Conservation (phyloP, 345 rosid genomes). For the Melastoma malabathricum region DNA sequence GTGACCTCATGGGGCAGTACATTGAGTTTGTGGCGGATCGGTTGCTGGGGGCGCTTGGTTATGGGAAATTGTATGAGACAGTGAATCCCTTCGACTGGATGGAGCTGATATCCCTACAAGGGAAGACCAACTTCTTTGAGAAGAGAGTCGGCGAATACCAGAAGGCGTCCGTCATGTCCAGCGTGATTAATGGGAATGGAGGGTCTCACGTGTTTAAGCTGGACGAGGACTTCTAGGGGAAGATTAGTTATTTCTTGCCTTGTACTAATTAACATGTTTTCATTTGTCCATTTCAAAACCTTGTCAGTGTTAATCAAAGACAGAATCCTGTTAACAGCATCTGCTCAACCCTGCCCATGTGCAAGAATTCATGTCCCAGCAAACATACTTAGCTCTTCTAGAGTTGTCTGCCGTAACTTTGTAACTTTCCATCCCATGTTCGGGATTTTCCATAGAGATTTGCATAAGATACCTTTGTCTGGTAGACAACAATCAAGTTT, state of each 20-base stretch:
- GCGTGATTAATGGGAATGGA: slow-evolving; percentile 36
- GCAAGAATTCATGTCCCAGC: too few relatives aligned
- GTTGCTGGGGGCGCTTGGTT: slow-evolving; percentile 53
- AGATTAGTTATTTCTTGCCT: background rate
- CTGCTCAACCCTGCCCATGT: too few relatives aligned
- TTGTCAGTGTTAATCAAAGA: too few relatives aligned
- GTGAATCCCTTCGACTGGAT: slow-evolving; percentile 84
- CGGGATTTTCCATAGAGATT: slow-evolving; percentile 71
- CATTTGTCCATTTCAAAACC: too few relatives aligned
- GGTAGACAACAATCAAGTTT: slow-evolving; percentile 80
- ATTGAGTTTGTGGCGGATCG: slow-evolving; percentile 86
- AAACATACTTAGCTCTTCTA: too few relatives aligned
- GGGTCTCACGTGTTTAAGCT: slow-evolving; percentile 51
- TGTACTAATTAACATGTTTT: background rate
- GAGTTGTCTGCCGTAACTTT: too few relatives aligned
- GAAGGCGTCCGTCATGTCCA: slow-evolving; percentile 67
- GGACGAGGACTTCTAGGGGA: slow-evolving; percentile 57
- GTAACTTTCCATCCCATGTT: slow-evolving; percentile 10
- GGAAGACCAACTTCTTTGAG: slow-evolving; percentile 83
- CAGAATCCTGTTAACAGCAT: too few relatives aligned
- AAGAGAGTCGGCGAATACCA: slow-evolving; percentile 80
- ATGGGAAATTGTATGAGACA: slow-evolving; percentile 46
- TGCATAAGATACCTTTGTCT: slow-evolving; percentile 69
- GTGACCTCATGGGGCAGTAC: slow-evolving; percentile 64
- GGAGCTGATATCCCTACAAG: slow-evolving; percentile 78